Conservation (phyloP, 768 basidiomycete genomes). For the Omphalotus guepiniiformis region DNA sequence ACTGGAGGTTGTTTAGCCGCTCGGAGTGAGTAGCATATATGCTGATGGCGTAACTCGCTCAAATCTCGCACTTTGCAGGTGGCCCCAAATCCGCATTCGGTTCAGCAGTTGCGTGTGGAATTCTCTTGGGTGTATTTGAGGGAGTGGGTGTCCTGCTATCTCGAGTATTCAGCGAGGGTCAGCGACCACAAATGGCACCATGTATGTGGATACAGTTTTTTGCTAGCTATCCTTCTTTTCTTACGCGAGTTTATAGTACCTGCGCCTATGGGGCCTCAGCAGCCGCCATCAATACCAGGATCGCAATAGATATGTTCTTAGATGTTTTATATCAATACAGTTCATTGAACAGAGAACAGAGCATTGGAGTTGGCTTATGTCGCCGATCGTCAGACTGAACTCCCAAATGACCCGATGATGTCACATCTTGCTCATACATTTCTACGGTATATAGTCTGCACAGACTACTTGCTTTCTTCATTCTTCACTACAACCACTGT, state of each 20-base stretch:
- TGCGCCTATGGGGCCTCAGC: conserved; percentile 50
- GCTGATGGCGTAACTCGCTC: conserved; percentile 4
- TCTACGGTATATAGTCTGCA: neutral
- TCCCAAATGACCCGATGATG: neutral
- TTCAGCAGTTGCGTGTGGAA: conserved; percentile 95
- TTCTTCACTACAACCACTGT: conserved; percentile 6
- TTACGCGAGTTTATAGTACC: conserved; percentile 51
- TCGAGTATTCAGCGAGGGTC: conserved; percentile 81
- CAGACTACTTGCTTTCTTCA: neutral
- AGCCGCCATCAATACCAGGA: conserved; percentile 35
- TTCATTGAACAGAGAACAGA: neutral
- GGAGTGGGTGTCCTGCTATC: conserved; percentile 92
- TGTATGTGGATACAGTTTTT: conserved; percentile 40
- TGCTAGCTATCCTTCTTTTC: neutral
- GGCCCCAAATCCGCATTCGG: conserved; percentile 88
- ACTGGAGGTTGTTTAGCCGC: conserved; percentile 95
- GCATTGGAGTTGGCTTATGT: neutral
- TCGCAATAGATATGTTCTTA: conserved; percentile 40
- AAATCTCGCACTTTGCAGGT: conserved; percentile 48
- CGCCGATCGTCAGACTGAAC: neutral
- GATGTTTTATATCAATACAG: neutral
- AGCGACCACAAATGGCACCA: conserved; percentile 76
- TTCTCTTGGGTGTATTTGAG: conserved; percentile 90
- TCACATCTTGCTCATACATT: neutral
- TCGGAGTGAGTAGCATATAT: conserved; percentile 63